phyloP scores from a whole-genome alignment of 192 early-diverging fungal species.

The Umbelopsis sp. region DNA sequence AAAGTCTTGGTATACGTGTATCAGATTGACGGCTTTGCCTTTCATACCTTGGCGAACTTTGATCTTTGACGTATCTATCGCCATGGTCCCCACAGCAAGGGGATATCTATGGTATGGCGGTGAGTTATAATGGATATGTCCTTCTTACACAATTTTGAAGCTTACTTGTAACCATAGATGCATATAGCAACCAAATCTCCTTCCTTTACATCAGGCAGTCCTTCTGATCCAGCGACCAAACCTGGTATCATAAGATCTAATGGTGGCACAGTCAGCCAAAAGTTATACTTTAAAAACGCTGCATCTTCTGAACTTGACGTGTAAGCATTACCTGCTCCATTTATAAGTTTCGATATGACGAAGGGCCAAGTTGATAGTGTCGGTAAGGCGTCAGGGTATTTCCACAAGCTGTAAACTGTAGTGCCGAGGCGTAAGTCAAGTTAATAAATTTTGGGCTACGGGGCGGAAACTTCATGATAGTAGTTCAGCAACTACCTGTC shows the following conservation, averaged over 20 bases:
- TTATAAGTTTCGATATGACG: slow-evolving; percentile 72
- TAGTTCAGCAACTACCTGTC: slow-evolving; percentile 46
- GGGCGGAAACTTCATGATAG: background rate
- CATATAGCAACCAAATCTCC: slow-evolving; percentile 61
- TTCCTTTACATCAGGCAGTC: slow-evolving; percentile 48
- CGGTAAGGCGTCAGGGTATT: slow-evolving; percentile 65
- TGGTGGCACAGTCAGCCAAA: background rate
- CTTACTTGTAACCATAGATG: slow-evolving; percentile 54
- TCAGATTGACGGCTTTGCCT: slow-evolving; percentile 80
- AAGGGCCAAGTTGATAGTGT: slow-evolving; percentile 67
- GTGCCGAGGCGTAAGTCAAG: background rate
- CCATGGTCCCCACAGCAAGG: slow-evolving; percentile 71
- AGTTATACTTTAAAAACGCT: background rate
- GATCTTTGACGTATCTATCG: slow-evolving; percentile 53
- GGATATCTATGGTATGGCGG: slow-evolving; percentile 36
- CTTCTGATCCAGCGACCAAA: slow-evolving; percentile 52
- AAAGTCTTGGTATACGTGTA: slow-evolving; percentile 77
- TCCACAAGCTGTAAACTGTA: slow-evolving; percentile 80
- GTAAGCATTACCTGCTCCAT: slow-evolving; percentile 60
- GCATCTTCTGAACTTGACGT: background rate
- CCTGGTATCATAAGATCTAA: slow-evolving; percentile 81
- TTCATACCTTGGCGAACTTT: slow-evolving; percentile 56
- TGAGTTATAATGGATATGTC: background rate
- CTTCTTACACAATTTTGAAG: background rate
- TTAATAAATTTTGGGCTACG: background rate